Evolutionary conservation across 2,329 filamentous ascomycete genomes (phyloP).

Genomic region (Coniochaeta pulveracea): DNA sequence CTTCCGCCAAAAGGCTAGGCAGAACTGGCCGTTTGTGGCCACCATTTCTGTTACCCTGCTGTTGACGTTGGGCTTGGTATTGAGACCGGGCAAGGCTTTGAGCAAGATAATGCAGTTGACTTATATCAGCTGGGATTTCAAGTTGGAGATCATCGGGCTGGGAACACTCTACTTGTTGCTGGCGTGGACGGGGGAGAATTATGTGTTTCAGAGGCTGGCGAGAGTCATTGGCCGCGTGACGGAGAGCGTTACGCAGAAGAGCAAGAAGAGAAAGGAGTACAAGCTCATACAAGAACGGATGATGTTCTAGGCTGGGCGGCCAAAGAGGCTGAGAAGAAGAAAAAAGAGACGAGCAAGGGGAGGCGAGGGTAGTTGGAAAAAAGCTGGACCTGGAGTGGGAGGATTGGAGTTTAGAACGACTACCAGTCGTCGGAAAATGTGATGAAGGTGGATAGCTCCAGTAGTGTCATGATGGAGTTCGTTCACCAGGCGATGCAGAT

Average conservation of each 20-base stretch:
- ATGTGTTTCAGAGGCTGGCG: constrained; percentile 58
- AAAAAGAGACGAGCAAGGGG: too few relatives aligned
- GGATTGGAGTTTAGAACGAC: too few relatives aligned
- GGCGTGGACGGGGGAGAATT: constrained; percentile 62
- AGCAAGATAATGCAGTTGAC: constrained; percentile 76
- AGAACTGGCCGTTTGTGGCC: constrained; percentile 77
- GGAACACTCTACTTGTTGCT: constrained; percentile 57
- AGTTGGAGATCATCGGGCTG: constrained; percentile 58
- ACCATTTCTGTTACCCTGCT: constrained; percentile 60
- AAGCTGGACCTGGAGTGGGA: too few relatives aligned
- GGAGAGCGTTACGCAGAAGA: constrained; percentile 40
- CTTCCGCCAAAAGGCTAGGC: constrained; percentile 68
- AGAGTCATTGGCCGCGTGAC: constrained; percentile 53
- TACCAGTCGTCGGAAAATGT: too few relatives aligned
- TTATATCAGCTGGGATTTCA: constrained; percentile 60
- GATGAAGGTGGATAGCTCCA: too few relatives aligned
- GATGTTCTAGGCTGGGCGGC: constrained; percentile 27
- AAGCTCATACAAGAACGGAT: constrained; percentile 69
- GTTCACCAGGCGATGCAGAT: too few relatives aligned
- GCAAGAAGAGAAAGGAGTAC: constrained; percentile 78
- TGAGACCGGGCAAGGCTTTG: constrained; percentile 60
- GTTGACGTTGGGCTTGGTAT: constrained; percentile 69
- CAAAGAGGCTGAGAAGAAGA: too few relatives aligned
- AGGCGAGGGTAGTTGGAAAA: too few relatives aligned
- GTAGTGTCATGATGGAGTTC: too few relatives aligned